These are phyloP conservation scores for Earliella scabrosa DNA, from an alignment of 1,284 basidiomycete genomes.

Conservation along the genomic window DNA sequence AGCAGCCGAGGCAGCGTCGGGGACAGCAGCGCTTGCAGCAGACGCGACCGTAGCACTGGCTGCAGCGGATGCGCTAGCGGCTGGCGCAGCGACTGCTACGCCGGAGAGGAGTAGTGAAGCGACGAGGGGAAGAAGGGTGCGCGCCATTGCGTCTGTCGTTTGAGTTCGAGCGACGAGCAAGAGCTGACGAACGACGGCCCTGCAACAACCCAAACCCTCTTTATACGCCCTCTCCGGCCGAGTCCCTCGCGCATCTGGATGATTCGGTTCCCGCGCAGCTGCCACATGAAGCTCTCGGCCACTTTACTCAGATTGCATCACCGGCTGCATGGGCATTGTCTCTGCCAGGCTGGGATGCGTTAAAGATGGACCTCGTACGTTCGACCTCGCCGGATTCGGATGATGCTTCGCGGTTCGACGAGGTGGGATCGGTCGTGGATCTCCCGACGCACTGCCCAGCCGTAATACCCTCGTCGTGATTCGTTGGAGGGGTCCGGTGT, in stretches of 20 bases:
- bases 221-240: neutral
- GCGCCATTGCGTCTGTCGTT: constrained; percentile 20
- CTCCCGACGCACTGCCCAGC: neutral
- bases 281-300: constrained; percentile 2
- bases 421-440: constrained; percentile 2
- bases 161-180: neutral
- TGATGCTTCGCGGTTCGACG: constrained; percentile 5
- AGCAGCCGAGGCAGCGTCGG: neutral
- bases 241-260: neutral
- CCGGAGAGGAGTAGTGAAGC: constrained; percentile 6
- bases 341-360: neutral
- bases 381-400: constrained; percentile 12
- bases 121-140: constrained; percentile 11
- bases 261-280: neutral
- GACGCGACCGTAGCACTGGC: no score
- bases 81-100: constrained; percentile 12
- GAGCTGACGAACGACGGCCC: neutral
- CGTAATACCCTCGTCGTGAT: constrained; percentile 21
- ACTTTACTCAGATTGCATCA: neutral
- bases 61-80: constrained; percentile 4
- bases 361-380: constrained; percentile 1
- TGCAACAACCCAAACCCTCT: constrained; percentile 3
- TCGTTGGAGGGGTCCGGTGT: constrained; percentile 3
- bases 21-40: neutral
- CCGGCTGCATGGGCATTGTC: constrained; percentile 1